Percentiles rank a stretch among this genome's conserved stretches.
Conservation (phyloP, 1,284 basidiomycete genomes). For the Heterobasidion occidentale region DNA sequence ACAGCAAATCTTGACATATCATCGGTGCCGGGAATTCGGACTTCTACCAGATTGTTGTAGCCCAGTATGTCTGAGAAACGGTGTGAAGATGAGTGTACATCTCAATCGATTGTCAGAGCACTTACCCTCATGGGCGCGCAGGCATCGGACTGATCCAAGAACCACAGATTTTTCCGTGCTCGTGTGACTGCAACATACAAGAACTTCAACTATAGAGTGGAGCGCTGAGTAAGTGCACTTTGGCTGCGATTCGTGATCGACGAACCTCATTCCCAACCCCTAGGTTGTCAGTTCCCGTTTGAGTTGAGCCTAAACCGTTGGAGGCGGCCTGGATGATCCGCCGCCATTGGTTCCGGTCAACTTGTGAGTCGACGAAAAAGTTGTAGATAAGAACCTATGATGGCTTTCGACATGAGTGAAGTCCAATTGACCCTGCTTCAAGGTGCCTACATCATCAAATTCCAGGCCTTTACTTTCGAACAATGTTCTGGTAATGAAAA, state of each 20-base stretch:
- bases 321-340: conserved; percentile 42
- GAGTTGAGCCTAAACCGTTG: conserved; percentile 26
- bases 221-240: not conserved
- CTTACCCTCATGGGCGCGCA: conserved; percentile 52
- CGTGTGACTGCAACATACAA: conserved; percentile 67
- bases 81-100: not conserved
- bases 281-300: conserved; percentile 39
- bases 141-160: conserved; percentile 51
- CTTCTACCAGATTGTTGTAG: conserved; percentile 31
- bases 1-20: conserved; percentile 40
- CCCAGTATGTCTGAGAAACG: conserved; percentile 40
- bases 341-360: conserved; percentile 47
- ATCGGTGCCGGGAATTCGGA: conserved; percentile 29
- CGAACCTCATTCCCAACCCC: conserved; percentile 53
- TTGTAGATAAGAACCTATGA: conserved; percentile 60
- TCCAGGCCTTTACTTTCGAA: conserved; percentile 72
- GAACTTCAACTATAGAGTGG: conserved; percentile 44
- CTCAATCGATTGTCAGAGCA: not conserved
- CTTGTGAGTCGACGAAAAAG: conserved; percentile 59
- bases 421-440: not conserved
- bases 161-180: conserved; percentile 61
- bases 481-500: conserved; percentile 40
- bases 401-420: not conserved
- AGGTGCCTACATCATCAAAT: conserved; percentile 52
- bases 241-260: not conserved